A percentile compares a stretch with the other conserved stretches of the same genome.
Conservation (phyloP, 1,139 yeast species). For the Yamadazyma mexicana region DNA sequence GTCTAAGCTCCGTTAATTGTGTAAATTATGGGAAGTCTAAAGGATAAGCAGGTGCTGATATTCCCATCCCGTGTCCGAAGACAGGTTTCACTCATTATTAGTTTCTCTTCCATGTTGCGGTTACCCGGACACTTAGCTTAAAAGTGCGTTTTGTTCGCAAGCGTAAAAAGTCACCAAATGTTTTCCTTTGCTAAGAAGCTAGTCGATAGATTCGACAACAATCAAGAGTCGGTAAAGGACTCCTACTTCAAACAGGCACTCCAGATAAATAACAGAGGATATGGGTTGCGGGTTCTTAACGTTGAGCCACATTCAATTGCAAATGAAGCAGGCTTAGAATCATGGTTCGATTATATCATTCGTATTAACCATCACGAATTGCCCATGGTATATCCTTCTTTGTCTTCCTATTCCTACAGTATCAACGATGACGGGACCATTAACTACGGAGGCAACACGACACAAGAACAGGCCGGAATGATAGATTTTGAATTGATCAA, state of each 20-base stretch:
- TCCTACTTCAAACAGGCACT: slow-evolving; percentile 54
- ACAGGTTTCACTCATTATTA: too few relatives aligned
- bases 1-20: too few relatives aligned
- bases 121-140: too few relatives aligned
- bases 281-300: slow-evolving; percentile 41
- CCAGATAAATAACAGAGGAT: slow-evolving; percentile 41
- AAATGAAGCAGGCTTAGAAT: slow-evolving; percentile 52
- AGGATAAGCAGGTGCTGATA: too few relatives aligned
- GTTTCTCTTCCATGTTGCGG: neutral
- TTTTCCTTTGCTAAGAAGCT: slow-evolving; percentile 85
- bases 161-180: slow-evolving; percentile 43
- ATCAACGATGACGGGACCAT: slow-evolving; percentile 47
- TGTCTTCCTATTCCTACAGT: slow-evolving; percentile 31
- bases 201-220: slow-evolving; percentile 72
- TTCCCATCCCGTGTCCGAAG: too few relatives aligned
- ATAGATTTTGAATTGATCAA: slow-evolving; percentile 34
- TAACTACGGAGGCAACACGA: slow-evolving; percentile 36
- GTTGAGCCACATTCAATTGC: slow-evolving; percentile 45
- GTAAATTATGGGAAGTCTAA: too few relatives aligned
- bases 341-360: slow-evolving; percentile 84
- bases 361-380: slow-evolving; percentile 76
- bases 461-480: slow-evolving; percentile 39
- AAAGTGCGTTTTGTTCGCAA: neutral
- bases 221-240: slow-evolving; percentile 38
- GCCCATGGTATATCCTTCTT: slow-evolving; percentile 47